A percentile compares a stretch with the other conserved stretches of the same genome.
Conservation (phyloP, 2,329 filamentous ascomycete species). For the Neofusicoccum ribis region DNA sequence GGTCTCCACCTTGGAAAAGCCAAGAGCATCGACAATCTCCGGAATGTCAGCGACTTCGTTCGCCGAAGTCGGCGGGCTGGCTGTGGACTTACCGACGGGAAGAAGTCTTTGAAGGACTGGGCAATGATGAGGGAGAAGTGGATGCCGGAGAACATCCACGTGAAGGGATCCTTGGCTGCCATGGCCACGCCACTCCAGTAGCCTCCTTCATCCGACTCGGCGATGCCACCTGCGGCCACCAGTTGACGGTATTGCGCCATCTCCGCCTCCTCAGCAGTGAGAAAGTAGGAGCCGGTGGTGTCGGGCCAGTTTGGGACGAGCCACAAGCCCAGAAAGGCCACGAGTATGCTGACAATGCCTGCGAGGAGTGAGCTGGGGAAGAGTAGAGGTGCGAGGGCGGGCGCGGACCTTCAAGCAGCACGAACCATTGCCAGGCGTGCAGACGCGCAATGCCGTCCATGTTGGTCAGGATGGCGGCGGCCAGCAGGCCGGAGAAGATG, state of each 20-base stretch:
- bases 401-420: constrained; percentile 32
- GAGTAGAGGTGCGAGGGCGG: too few species aligned
- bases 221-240: constrained; percentile 23
- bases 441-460: constrained; percentile 32
- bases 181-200: constrained; percentile 41
- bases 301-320: constrained; percentile 54
- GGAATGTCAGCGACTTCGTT: not conserved
- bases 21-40: not conserved
- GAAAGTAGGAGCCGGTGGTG: constrained; percentile 50
- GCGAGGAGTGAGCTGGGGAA: not conserved
- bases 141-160: constrained; percentile 43
- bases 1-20: not conserved
- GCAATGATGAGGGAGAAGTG: constrained; percentile 40
- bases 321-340: constrained; percentile 37
- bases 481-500: constrained; percentile 56
- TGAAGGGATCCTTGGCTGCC: constrained; percentile 40
- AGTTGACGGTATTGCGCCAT: constrained; percentile 40
- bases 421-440: constrained; percentile 39
- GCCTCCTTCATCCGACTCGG: constrained; percentile 33
- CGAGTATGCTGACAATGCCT: constrained; percentile 31
- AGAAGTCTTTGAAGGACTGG: constrained; percentile 36
- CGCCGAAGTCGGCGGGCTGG: not conserved
- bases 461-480: constrained; percentile 51
- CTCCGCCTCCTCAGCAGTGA: not conserved
- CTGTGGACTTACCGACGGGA: constrained; percentile 28